Evolutionary conservation across 176 grass and related monocot genomes (phyloP).

Genomic region (Oryza brachyantha): DNA sequence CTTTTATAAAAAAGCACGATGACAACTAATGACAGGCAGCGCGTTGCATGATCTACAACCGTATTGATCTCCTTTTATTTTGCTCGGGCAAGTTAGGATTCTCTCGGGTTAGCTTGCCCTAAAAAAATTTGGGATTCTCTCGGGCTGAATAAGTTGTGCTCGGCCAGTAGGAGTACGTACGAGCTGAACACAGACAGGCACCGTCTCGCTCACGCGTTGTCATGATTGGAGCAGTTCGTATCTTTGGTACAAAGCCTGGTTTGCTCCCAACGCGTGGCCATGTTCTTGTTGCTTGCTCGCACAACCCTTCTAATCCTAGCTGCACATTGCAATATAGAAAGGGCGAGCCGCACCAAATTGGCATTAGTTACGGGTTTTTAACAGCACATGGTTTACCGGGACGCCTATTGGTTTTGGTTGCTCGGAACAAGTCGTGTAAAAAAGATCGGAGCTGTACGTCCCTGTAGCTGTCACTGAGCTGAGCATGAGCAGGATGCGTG

Average conservation of each 20-base stretch:
- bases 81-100: background rate
- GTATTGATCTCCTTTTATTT: background rate
- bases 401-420: background rate
- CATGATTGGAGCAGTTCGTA: background rate
- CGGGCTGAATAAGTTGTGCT: slow-evolving; percentile 21
- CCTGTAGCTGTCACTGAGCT: background rate
- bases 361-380: background rate
- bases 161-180: slow-evolving; percentile 48
- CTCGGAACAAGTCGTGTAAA: background rate
- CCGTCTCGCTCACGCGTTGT: background rate
- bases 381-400: background rate
- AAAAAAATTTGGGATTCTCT: background rate
- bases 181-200: background rate
- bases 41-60: slow-evolving; percentile 17
- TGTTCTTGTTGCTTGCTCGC: background rate
- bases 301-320: background rate
- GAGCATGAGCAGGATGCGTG: background rate
- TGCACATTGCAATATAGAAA: background rate
- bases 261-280: background rate
- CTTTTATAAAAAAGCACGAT: slow-evolving; percentile 34
- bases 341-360: background rate
- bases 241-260: background rate
- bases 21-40: slow-evolving; percentile 44
- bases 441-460: background rate
- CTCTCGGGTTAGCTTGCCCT: background rate